These are phyloP conservation scores for Emericellopsis atlantica DNA, from an alignment of 2,329 filamentous ascomycete species.

Conservation along the genomic window DNA sequence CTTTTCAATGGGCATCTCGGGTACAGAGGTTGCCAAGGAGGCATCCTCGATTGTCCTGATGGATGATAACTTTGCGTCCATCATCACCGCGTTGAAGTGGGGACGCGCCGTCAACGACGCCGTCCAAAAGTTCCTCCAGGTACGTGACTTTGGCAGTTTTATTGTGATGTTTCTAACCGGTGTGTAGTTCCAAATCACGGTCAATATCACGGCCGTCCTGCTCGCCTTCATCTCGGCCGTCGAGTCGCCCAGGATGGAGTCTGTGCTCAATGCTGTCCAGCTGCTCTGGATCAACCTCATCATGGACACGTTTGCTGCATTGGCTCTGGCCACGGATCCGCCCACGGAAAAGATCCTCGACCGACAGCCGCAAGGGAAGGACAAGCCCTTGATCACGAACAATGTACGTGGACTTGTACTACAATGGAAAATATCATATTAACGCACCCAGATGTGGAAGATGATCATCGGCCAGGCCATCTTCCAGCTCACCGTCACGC, in stretches of 20 bases:
- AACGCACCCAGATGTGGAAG: conserved; percentile 41
- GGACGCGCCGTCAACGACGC: conserved; percentile 58
- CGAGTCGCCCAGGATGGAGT: conserved; percentile 36
- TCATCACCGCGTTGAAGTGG: conserved; percentile 56
- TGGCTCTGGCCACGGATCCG: conserved; percentile 52
- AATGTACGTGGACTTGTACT: conserved; percentile 15
- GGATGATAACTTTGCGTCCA: conserved; percentile 54
- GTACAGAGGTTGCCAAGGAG: conserved; percentile 56
- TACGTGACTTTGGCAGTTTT: conserved; percentile 6
- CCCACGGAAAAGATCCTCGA: conserved; percentile 44
- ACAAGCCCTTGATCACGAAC: conserved; percentile 58
- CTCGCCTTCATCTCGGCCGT: conserved; percentile 54
- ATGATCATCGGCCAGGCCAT: conserved; percentile 51
- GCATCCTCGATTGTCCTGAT: conserved; percentile 56
- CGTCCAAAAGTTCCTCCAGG: conserved; percentile 55
- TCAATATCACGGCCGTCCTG: conserved; percentile 56
- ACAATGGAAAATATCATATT: too few relatives aligned
- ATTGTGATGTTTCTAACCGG: too few relatives aligned
- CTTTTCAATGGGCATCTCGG: conserved; percentile 56
- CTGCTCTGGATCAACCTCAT: conserved; percentile 56
- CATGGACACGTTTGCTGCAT: conserved; percentile 57
- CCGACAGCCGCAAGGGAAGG: conserved; percentile 44
- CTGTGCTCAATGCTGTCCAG: conserved; percentile 53
- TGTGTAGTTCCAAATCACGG: conserved; percentile 49
- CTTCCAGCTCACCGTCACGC: conserved; percentile 45